Conservation (phyloP, 148 eudicot species). For the Silene conica region DNA sequence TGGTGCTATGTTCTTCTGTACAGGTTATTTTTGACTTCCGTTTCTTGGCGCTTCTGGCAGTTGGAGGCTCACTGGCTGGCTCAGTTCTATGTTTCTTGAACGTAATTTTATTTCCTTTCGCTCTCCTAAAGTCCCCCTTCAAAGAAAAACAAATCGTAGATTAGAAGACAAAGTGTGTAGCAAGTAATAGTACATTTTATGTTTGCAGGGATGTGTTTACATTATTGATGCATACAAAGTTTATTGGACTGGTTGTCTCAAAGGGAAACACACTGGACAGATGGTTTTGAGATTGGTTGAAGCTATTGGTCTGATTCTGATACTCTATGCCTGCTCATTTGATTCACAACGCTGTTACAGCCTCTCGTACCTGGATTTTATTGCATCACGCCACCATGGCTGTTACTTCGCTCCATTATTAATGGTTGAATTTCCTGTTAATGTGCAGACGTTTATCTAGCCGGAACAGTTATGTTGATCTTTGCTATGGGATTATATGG, state of each 20-base stretch:
- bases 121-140: background rate
- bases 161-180: background rate
- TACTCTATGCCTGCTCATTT: no score
- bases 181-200: conserved; percentile 16
- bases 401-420: no score
- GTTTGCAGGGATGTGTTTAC: conserved; percentile 79
- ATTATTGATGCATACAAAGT: conserved; percentile 74
- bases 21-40: conserved; percentile 89
- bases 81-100: conserved; percentile 87
- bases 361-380: no score
- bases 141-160: background rate
- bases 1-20: conserved; percentile 2
- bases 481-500: conserved; percentile 98
- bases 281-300: conserved; percentile 91
- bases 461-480: conserved; percentile 94
- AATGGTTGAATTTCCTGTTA: no score
- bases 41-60: conserved; percentile 83
- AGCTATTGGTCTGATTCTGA: conserved; percentile 71
- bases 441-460: conserved; percentile 88
- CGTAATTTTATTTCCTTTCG: conserved; percentile 35
- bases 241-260: conserved; percentile 75
- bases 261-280: conserved; percentile 79
- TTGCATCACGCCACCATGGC: no score
- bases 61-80: conserved; percentile 84
- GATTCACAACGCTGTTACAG: no score